Base-by-base conservation (phyloP, 2,329 filamentous ascomycete species). In the Ceratocystis diversiconidia region DNA sequence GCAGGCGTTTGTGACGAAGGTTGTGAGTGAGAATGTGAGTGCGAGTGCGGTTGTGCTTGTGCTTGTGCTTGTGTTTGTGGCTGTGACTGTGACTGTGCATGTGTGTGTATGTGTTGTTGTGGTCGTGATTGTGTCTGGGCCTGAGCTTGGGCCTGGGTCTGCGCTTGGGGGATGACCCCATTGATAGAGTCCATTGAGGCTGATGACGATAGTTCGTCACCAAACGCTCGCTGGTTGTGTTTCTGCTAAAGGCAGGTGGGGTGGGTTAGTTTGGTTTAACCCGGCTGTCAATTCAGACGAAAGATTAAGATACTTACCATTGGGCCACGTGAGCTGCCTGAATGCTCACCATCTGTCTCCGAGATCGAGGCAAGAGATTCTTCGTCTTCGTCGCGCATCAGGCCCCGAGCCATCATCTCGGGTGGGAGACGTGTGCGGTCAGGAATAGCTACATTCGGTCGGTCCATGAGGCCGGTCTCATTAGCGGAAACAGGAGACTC, bases 171-270 rank as follows among this genome's bases (percentile, higher is more conserved):
- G 5, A 87, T 87, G 62, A 82, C 77, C 61, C 82, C 86, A 70
- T 88, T 90, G 69, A 95, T 86, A 0, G 92, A 96, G 72, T 96
- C 91, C 86, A 95, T 90, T 1, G 92, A 96, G 0, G 88, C 89
- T 22, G 90, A 89, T 15, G 91, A 90, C 25, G 91, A 96, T 60
- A 95, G 80, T 36, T 85, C 87, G 66, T 89, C 85, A 66, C 82
- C 75, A 61, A 83, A 83, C 12, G 88, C 89, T 52, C 84, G 83
- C 69, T 87, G 87, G 68, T 82, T 82, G 68, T 83, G 82, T 69
- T 82, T 79, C 79, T 85, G 71, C 48, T n/a, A 19, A 19, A 7
- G 7, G 59, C 43, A 17, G 61, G 48, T 44, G 28, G 30, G 32
- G 1, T 15, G 30, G 17, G 48, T 41, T 41, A 43, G 59, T 15